Percentiles rank a stretch among this genome's conserved stretches.
These are phyloP conservation scores for Ceratocystis destructans DNA, from an alignment of 2,329 filamentous ascomycete species.

Conservation along the genomic window DNA sequence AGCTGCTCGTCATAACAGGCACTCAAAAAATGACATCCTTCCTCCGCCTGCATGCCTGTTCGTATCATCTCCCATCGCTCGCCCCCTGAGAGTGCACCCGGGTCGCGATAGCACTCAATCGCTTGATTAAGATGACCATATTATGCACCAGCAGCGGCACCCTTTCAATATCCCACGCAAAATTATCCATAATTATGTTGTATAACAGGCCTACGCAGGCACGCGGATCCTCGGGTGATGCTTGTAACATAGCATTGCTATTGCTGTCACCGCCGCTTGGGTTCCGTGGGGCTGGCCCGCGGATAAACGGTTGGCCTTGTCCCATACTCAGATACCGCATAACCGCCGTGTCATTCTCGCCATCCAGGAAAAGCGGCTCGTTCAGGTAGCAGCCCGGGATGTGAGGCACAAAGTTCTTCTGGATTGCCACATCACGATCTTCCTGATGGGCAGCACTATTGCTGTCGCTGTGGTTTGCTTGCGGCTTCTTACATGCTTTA, in stretches of 20 bases:
- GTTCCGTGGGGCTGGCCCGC: conserved; percentile 22
- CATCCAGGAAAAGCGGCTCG: conserved; percentile 41
- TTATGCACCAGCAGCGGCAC: conserved; percentile 54
- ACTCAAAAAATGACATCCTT: neutral
- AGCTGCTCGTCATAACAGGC: too few species aligned
- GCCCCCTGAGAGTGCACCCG: conserved; percentile 8
- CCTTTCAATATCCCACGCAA: conserved; percentile 30
- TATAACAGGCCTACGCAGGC: conserved; percentile 46
- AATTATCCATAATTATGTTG: conserved; percentile 43
- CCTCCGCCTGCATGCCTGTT: neutral
- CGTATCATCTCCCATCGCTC: neutral
- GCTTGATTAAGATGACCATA: conserved; percentile 47
- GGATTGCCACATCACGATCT: neutral
- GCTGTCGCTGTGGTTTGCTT: conserved; percentile 20
- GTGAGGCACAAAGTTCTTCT: conserved; percentile 20
- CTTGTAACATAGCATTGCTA: conserved; percentile 24
- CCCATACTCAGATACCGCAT: conserved; percentile 45
- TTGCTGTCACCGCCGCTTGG: neutral
- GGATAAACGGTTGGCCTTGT: conserved; percentile 40
- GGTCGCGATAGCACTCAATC: conserved; percentile 39
- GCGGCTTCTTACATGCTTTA: conserved; percentile 20
- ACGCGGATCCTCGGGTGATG: conserved; percentile 40
- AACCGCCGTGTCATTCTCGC: conserved; percentile 37
- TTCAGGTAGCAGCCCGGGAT: conserved; percentile 25
- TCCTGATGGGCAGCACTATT: neutral